phyloP scores from a whole-genome alignment of 208 protist genomes.

The Vickermania spadyakhi region DNA sequence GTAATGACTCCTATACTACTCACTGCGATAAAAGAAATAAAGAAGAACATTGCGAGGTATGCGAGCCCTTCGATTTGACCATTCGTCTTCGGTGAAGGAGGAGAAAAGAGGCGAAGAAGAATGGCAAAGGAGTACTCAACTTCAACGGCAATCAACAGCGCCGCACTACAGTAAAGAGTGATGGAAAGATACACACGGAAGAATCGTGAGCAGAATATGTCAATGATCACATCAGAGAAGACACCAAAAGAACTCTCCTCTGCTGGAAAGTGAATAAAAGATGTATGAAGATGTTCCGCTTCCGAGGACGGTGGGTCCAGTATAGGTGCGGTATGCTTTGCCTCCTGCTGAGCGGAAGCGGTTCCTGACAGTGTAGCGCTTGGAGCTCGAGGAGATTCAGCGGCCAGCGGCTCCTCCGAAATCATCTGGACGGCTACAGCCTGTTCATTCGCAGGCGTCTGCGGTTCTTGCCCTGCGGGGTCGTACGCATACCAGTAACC shows the following conservation, averaged over 20 bases:
- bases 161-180: constrained; percentile 54
- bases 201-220: constrained; percentile 62
- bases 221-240: constrained; percentile 67
- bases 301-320: constrained; percentile 3
- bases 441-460: background rate
- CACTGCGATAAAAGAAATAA: constrained; percentile 58
- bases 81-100: constrained; percentile 21
- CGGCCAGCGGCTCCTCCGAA: background rate
- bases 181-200: constrained; percentile 72
- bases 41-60: constrained; percentile 76
- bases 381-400: background rate
- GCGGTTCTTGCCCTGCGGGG: background rate
- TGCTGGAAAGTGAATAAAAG: constrained; percentile 51
- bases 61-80: constrained; percentile 32
- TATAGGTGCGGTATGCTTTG: background rate
- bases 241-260: constrained; percentile 72
- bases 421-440: background rate
- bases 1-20: constrained; percentile 45
- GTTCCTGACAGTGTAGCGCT: background rate
- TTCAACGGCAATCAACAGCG: constrained; percentile 33
- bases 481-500: background rate
- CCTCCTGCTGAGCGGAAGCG: background rate
- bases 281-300: constrained; percentile 16
- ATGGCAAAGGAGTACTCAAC: constrained; percentile 68
- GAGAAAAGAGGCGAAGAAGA: constrained; percentile 53